These are phyloP conservation scores for Lodderomyces parapsilosis DNA, from an alignment of 1,139 yeast genomes.

Conservation along the genomic window DNA sequence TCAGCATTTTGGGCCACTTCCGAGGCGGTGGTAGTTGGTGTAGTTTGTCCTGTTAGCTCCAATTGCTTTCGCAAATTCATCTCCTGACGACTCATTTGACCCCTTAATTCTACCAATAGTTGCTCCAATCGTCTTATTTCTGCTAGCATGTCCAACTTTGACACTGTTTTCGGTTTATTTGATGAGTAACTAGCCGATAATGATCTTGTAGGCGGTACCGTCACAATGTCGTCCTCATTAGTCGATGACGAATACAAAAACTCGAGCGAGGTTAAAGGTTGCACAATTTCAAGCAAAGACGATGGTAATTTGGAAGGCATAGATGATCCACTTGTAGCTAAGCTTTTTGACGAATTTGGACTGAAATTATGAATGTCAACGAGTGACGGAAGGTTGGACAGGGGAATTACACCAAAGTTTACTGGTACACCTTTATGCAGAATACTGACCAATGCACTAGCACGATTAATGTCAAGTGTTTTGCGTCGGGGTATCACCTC, in stretches of 20 bases:
- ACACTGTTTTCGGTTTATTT: no score
- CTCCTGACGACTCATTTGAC: conserved; percentile 12
- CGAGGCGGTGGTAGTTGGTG: not conserved
- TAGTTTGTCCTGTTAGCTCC: not conserved
- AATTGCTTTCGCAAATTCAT: conserved; percentile 10
- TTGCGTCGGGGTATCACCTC: conserved; percentile 8
- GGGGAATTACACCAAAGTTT: conserved; percentile 8
- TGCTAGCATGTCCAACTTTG: not conserved
- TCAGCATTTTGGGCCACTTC: not conserved
- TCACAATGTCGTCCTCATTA: not conserved
- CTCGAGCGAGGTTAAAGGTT: no score
- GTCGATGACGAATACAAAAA: no score
- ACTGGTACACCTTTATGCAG: conserved; percentile 14
- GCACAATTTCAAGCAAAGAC: not conserved
- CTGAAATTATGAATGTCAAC: not conserved
- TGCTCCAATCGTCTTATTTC: conserved; percentile 13
- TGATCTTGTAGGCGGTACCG: not conserved
- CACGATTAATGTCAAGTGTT: conserved; percentile 6
- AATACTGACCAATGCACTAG: conserved; percentile 10
- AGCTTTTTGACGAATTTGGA: not conserved
- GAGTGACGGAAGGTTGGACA: conserved; percentile 2
- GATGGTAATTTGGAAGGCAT: not conserved
- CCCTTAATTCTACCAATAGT: conserved; percentile 9
- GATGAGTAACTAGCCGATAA: no score
- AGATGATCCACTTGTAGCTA: not conserved